Base-by-base conservation (phyloP, 2,329 filamentous ascomycete species). In the Aspergillus sp. region DNA sequence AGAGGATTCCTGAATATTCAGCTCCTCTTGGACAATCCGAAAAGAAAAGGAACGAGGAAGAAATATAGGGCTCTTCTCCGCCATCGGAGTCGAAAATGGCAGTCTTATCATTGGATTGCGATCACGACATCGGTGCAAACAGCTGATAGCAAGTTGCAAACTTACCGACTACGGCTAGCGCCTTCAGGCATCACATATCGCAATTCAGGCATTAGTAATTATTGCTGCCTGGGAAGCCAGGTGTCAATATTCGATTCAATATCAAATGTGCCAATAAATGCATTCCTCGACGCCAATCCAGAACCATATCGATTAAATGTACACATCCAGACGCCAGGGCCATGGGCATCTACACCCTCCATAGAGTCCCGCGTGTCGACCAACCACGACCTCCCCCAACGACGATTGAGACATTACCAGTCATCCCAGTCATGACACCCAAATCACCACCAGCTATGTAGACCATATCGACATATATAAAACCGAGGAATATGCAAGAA, bases 111-210 rank as follows among this genome's bases (percentile, higher is more conserved):
- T 64, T 64, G 60, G 60, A 34, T 35, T 36, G 26, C 43, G 60
- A 64, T 63, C 60, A 63, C 61, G 61, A 63, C 60, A 64, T 64
- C 60, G 56, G 51, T 59, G 56, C 52, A 55, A 58, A 57, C 49
- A 30, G n/a, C n/a, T n/a, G n/a, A n/a, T n/a, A n/a, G n/a, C n/a
- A n/a, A n/a, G n/a, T n/a, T 48, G 45, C 55, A 58, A 58, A 58
- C 53, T 35, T 44, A 22, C 19, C 6, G 6, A 22, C 10, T 22
- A 5, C n/a, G n/a, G n/a, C n/a, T n/a, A n/a, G n/a, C n/a, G n/a
- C n/a, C n/a, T n/a, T n/a, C n/a, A n/a, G n/a, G n/a, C n/a, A n/a
- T n/a, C n/a, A n/a, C n/a, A n/a, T n/a, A n/a, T n/a, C n/a, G n/a
- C n/a, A n/a, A n/a, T n/a, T n/a, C n/a, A n/a, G n/a, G n/a, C n/a